Evolutionary conservation across 345 rosid genomes (phyloP).

Genomic region (Mercurialis annua): DNA sequence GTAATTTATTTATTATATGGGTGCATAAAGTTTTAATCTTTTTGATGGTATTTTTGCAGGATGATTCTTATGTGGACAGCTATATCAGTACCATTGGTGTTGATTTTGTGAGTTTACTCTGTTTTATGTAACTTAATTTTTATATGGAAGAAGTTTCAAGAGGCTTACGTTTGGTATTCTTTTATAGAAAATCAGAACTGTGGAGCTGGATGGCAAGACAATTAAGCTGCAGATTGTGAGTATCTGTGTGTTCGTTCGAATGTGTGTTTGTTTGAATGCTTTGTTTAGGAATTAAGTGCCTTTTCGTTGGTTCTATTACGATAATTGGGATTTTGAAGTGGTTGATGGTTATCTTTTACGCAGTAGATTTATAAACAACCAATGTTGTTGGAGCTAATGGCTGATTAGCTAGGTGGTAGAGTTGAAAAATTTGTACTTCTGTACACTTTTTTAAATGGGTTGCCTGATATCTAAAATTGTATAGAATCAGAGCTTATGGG

Average conservation of each 20-base stretch:
- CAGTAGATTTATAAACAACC: background rate
- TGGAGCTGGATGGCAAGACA: conserved; percentile 88
- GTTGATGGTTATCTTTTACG: background rate
- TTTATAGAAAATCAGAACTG: conserved; percentile 85
- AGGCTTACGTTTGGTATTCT: background rate
- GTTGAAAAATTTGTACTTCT: background rate
- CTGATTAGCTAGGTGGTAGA: background rate
- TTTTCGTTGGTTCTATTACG: background rate
- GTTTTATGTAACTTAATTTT: background rate
- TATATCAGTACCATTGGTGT: conserved; percentile 81
- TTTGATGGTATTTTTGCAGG: conserved; percentile 32
- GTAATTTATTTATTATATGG: background rate
- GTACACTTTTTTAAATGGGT: background rate
- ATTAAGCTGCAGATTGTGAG: conserved; percentile 72
- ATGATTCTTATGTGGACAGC: conserved; percentile 69
- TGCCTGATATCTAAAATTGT: background rate
- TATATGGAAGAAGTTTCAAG: background rate
- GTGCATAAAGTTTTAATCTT: conserved; percentile 3
- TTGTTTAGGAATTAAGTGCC: background rate
- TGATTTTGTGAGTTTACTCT: conserved; percentile 48
- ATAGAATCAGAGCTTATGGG: background rate
- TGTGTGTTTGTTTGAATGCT: background rate
- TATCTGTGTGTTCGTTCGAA: background rate
- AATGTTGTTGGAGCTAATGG: background rate
- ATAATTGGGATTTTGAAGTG: background rate